Evolutionary conservation across 495 filamentous ascomycete species (phyloP), one percentile per base, ranked within the genome.

Genomic region (Daldinia caldariorum): DNA sequence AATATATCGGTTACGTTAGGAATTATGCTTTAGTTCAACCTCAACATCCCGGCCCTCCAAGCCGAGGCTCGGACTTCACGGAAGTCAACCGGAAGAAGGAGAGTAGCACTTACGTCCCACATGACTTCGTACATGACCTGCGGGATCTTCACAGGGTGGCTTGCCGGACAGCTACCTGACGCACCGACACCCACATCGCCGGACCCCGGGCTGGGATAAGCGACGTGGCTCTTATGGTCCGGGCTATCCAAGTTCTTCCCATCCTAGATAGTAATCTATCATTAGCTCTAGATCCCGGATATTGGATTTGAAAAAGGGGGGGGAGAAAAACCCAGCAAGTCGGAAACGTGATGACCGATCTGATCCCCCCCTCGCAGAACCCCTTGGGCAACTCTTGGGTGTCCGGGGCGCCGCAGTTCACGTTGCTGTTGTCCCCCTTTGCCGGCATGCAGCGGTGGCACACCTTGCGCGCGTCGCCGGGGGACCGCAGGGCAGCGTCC

Each of bases 111-210:
- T 59, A 79, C 79, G 31, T 79, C 77, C 72, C 73, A 77, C 70
- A 77, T 76, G 10, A 78, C 72, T 49, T 79, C 77, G 1, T 66
- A 68, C 77, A 79, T 79, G 1, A 79, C 66, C 16, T 78, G 75
- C 0, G 77, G 77, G 1, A 79, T 70, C 60, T 70, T 76, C 0
- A 78, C 82, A 31, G 87, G 83, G 66, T 84, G 90, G 29, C 84
- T 89, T 6, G 82, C 74, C 0, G 91, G 91, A 72, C 91, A 94
- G 7, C 79, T 82, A 26, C 91, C 91, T 53, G 65, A 58, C 41
- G 76, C 58, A 41, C 71, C 72, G 58, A 74, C 64, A 0, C 22
- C 31, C 1, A 59, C 51, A 9, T 62, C 65, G 1, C 35, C 35
- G 0, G 64, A 50, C 6, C 54, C 91, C 87, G 10, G n/a, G 53